A percentile compares a stretch with the other conserved stretches of the same genome.
phyloP scores from a whole-genome alignment of 345 rosid genomes.

The Geranium rotundifolium region DNA sequence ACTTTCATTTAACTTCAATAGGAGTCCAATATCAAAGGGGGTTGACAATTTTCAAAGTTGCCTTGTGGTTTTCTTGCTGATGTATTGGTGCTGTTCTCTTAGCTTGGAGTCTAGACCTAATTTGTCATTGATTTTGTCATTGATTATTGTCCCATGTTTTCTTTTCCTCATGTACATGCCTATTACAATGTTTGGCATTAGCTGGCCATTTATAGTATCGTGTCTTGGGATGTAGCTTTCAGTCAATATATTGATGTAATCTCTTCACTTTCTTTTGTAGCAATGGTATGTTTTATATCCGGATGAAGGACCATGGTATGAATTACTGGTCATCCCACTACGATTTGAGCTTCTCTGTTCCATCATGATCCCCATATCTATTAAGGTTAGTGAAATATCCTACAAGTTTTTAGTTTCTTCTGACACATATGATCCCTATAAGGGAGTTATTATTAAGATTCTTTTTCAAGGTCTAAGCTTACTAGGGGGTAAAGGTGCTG shows the following conservation, averaged over 20 bases:
- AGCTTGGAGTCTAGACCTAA: background rate
- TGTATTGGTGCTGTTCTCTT: background rate
- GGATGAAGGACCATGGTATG: conserved; percentile 90
- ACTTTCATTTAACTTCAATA: background rate
- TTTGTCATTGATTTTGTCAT: background rate
- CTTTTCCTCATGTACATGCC: background rate
- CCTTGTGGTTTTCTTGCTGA: background rate
- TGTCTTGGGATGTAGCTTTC: background rate
- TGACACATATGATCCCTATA: background rate
- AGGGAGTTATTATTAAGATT: background rate
- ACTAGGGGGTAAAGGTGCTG: background rate
- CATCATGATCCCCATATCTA: conserved; percentile 97
- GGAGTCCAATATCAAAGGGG: background rate
- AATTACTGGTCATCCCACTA: conserved; percentile 78
- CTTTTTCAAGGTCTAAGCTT: background rate
- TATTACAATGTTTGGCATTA: background rate
- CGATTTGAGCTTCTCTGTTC: conserved; percentile 98
- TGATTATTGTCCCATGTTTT: too few species aligned
- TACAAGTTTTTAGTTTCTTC: background rate
- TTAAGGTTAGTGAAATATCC: conserved; percentile 46
- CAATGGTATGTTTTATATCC: conserved; percentile 97
- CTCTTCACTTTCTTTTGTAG: conserved; percentile 32
- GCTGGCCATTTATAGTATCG: background rate
- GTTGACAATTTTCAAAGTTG: background rate
- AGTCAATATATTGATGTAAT: conserved; percentile 6